Evolutionary conservation across 768 basidiomycete genomes (phyloP).

Genomic region (Termitomyces sp.): DNA sequence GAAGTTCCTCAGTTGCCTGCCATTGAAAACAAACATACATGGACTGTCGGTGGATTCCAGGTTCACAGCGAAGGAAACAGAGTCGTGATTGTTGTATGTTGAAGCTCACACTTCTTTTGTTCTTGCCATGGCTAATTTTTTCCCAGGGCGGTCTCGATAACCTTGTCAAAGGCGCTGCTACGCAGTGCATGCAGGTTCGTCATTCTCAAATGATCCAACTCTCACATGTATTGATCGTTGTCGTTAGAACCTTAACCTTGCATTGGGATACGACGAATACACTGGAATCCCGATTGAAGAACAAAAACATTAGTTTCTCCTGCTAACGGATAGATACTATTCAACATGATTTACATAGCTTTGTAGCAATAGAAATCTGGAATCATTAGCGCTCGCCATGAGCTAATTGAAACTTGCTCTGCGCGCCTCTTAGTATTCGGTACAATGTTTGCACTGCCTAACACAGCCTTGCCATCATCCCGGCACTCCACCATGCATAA

Average conservation of each 20-base stretch:
- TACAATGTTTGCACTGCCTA: neutral
- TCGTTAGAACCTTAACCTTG: constrained; percentile 80
- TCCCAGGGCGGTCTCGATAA: constrained; percentile 92
- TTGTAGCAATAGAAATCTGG: constrained; percentile 1
- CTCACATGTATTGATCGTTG: neutral
- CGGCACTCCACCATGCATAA: neutral
- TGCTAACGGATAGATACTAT: neutral
- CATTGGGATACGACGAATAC: constrained; percentile 83
- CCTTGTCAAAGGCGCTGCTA: constrained; percentile 95
- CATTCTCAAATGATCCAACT: neutral
- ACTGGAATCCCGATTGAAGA: constrained; percentile 58
- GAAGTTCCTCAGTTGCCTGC: constrained; percentile 73
- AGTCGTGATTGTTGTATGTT: constrained; percentile 87
- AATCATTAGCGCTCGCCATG: too few relatives aligned
- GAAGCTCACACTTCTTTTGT: neutral
- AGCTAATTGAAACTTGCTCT: too few relatives aligned
- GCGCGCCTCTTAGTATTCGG: too few relatives aligned
- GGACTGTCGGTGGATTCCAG: constrained; percentile 91
- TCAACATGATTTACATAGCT: neutral
- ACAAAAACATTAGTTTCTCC: neutral
- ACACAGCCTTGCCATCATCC: constrained; percentile 17
- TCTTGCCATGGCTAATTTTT: neutral
- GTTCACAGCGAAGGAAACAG: constrained; percentile 85
- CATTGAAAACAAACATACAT: constrained; percentile 81
- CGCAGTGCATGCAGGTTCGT: constrained; percentile 93